These are phyloP conservation scores for Talaromyces thailandensis DNA, from an alignment of 495 filamentous ascomycete species.

Conservation along the genomic window DNA sequence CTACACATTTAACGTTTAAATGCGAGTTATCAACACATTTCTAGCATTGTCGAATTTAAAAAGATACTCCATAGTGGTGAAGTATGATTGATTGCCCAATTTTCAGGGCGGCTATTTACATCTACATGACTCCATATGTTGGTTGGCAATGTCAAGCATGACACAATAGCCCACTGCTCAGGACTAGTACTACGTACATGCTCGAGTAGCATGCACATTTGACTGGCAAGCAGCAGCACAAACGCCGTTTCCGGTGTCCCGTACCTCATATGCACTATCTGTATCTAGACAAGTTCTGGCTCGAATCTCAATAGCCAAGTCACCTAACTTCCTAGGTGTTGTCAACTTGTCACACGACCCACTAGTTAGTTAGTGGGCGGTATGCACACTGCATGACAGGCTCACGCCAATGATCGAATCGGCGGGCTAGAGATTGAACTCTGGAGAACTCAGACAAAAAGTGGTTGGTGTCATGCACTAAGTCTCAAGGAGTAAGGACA, in stretches of 20 bases:
- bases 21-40: background rate
- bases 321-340: background rate
- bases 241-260: background rate
- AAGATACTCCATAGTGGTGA: too few species aligned
- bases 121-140: background rate
- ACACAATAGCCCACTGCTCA: background rate
- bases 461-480: background rate
- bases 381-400: background rate
- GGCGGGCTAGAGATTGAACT: background rate
- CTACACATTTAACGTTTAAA: background rate
- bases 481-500: background rate
- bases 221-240: background rate
- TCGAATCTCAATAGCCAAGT: background rate
- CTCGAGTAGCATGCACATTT: background rate
- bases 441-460: background rate
- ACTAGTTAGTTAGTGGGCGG: background rate
- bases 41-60: background rate
- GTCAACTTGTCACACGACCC: background rate
- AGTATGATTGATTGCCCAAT: background rate
- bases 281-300: background rate
- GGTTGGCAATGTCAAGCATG: background rate
- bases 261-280: background rate
- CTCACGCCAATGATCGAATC: background rate
- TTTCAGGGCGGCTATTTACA: background rate
- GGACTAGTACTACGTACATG: background rate